Evolutionary conservation across 306 rosid genomes (phyloP).

Genomic region (Prinsepia uniflora): DNA sequence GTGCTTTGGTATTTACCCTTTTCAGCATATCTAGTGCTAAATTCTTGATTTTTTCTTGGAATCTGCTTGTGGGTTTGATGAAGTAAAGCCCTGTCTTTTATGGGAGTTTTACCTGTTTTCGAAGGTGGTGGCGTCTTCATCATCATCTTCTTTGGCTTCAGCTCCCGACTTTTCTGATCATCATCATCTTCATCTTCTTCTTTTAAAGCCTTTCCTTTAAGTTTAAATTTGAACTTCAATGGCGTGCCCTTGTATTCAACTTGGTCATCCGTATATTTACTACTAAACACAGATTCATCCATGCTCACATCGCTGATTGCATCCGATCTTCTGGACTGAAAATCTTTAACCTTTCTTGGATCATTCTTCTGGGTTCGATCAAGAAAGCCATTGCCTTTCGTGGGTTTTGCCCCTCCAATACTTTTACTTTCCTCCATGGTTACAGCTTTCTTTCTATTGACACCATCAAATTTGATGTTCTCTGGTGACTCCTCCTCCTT

Average conservation of each 20-base stretch:
- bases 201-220: background rate
- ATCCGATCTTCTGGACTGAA: background rate
- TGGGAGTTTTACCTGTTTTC: background rate
- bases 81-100: background rate
- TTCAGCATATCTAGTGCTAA: background rate
- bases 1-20: background rate
- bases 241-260: slow-evolving; percentile 1
- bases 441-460: background rate
- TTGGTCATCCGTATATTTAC: background rate
- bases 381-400: background rate
- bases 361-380: background rate
- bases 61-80: slow-evolving; percentile 6
- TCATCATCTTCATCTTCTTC: background rate
- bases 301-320: background rate
- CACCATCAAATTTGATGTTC: background rate
- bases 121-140: background rate
- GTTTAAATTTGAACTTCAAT: background rate
- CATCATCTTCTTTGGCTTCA: background rate
- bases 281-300: background rate
- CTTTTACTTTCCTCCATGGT: background rate
- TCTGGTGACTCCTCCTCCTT: background rate
- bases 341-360: slow-evolving; percentile 3
- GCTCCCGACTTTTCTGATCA: background rate
- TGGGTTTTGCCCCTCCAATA: background rate
- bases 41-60: background rate